A percentile compares a stretch with the other conserved stretches of the same genome.
phyloP scores from a whole-genome alignment of 164 flowering plant species.

The Saururus chinensis region DNA sequence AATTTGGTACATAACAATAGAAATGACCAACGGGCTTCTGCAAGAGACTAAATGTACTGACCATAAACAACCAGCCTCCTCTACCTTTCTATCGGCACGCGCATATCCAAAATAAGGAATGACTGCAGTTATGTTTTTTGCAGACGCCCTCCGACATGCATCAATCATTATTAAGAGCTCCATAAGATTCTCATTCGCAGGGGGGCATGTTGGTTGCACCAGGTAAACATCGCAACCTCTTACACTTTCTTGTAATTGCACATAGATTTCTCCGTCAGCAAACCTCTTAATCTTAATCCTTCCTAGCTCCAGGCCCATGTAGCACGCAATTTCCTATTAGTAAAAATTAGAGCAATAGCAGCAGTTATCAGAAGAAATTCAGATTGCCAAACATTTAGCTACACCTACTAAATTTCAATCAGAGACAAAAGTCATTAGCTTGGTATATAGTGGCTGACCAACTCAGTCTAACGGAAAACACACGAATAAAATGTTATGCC shows the following conservation, averaged over 20 bases:
- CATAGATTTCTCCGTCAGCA: constrained; percentile 96
- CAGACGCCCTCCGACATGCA: constrained; percentile 98
- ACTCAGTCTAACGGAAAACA: too few relatives aligned
- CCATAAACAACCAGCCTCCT: background rate
- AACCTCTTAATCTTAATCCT: constrained; percentile 70
- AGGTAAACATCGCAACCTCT: constrained; percentile 95
- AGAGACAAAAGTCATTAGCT: too few relatives aligned
- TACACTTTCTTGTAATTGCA: constrained; percentile 93
- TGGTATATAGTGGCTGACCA: too few relatives aligned
- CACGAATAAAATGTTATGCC: too few relatives aligned
- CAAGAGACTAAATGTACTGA: too few relatives aligned
- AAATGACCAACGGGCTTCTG: too few relatives aligned
- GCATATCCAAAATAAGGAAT: constrained; percentile 99
- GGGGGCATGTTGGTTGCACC: constrained; percentile 93
- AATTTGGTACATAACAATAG: too few relatives aligned
- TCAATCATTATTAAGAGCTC: constrained; percentile 91
- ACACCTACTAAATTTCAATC: background rate
- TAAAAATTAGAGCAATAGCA: background rate
- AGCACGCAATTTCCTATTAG: constrained; percentile 84
- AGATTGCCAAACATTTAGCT: background rate
- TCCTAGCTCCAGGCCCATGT: constrained; percentile 89
- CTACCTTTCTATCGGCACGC: constrained; percentile 95
- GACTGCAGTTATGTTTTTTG: constrained; percentile 92
- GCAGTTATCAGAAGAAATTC: background rate
- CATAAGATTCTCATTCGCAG: constrained; percentile 97